Base-by-base conservation (phyloP, 306 rosid genomes). In the Quillaja saponaria region DNA sequence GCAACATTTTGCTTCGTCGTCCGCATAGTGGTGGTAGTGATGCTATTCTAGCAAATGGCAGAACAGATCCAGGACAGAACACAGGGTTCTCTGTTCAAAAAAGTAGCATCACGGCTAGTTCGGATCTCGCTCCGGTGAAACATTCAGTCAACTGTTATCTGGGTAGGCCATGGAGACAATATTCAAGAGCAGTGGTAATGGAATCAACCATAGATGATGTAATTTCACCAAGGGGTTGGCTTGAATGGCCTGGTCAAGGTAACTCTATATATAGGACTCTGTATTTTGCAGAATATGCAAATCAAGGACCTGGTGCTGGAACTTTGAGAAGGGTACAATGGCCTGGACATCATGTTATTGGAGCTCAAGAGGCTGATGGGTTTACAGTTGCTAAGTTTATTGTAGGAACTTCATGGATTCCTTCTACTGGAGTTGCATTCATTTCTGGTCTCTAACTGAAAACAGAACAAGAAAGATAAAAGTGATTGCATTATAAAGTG, bases 121-220 rank as follows among this genome's bases (percentile, higher is more conserved):
- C 84, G 0, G 81, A 78, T 2, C 19, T 68, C 0, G 59, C 74
- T 39, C 17, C 68, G 0, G 76, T 71, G 17, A 82, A 78, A 7
- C 49, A 35, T 21, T 75, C 84, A 0, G 56, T 25, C 42, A 6
- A 5, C 10, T 75, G 80, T 0, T 82, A 50, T 40, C 74, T 82
- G 0, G 82, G 87, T 48, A 67, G 87, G 51, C 84, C 87, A 0
- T 82, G 87, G 87, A 82, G 61, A 73, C 25, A 64, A n/a, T 75
- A 75, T 35, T 66, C 87, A 8, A 75, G 87, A 17, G 42, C 84
- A 0, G 75, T 82, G 18, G 77, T 72, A 6, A 82, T 82, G 80
- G 31, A 72, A 7, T 72, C 80, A 0, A 68, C 11, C 21, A 75
- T 82, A 1, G 84, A 75, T 13, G 75, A 52, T 5, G 75, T 53